Evolutionary conservation across 2,329 filamentous ascomycete genomes (phyloP).

Genomic region (Fusarium mexicanum): DNA sequence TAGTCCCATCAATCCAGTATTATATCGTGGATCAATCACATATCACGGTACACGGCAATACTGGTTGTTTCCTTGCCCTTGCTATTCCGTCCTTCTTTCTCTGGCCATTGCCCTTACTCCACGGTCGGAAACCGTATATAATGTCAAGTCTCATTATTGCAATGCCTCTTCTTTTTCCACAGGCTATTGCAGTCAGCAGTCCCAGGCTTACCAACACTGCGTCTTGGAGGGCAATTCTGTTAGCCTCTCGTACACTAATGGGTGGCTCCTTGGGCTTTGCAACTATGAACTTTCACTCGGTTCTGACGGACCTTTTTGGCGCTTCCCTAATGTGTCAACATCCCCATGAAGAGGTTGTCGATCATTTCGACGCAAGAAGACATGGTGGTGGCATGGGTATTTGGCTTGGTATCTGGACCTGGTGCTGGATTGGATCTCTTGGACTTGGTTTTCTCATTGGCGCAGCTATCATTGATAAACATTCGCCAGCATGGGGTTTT

Average conservation of each 20-base stretch:
- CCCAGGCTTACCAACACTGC: slow-evolving; percentile 65
- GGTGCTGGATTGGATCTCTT: slow-evolving; percentile 78
- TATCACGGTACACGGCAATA: slow-evolving; percentile 76
- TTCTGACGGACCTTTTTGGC: slow-evolving; percentile 79
- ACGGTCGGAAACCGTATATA: slow-evolving; percentile 82
- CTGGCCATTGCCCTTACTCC: slow-evolving; percentile 79
- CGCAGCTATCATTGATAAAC: slow-evolving; percentile 71
- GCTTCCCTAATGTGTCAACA: slow-evolving; percentile 77
- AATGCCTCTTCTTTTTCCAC: slow-evolving; percentile 79
- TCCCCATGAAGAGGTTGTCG: slow-evolving; percentile 77
- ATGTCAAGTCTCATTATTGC: slow-evolving; percentile 73
- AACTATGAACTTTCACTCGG: slow-evolving; percentile 79
- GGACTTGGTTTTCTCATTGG: slow-evolving; percentile 78
- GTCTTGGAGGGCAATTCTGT: slow-evolving; percentile 67
- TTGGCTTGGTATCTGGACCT: slow-evolving; percentile 84
- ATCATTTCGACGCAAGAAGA: slow-evolving; percentile 73
- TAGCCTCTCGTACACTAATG: slow-evolving; percentile 72
- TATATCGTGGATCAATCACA: slow-evolving; percentile 76
- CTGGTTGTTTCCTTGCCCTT: slow-evolving; percentile 75
- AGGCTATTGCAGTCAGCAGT: slow-evolving; percentile 71
- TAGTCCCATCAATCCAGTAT: slow-evolving; percentile 83
- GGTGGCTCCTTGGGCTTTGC: slow-evolving; percentile 77
- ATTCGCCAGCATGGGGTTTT: slow-evolving; percentile 78
- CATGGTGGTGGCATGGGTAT: slow-evolving; percentile 82
- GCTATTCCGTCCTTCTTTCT: slow-evolving; percentile 74